phyloP scores from a whole-genome alignment of 805 yeast species.

The Myxozyma lipomycoides region DNA sequence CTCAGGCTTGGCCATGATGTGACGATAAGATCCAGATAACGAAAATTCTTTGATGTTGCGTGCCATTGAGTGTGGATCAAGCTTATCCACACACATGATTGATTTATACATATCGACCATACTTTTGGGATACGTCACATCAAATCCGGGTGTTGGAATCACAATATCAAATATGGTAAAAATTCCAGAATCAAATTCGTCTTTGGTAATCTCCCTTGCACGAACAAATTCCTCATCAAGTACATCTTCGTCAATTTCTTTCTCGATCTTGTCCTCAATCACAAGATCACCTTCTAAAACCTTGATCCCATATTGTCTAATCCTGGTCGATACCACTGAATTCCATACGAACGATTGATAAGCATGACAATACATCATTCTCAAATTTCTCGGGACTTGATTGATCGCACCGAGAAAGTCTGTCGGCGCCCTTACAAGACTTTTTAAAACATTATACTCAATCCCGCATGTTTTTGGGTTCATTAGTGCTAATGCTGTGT shows the following conservation, averaged over 20 bases:
- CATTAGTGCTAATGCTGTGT: conserved; percentile 64
- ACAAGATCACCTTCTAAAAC: conserved; percentile 83
- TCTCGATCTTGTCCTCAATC: conserved; percentile 42
- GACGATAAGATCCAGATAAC: conserved; percentile 84
- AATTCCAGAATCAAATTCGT: conserved; percentile 62
- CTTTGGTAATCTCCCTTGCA: conserved; percentile 71
- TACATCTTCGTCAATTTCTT: conserved; percentile 67
- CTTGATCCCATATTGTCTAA: conserved; percentile 62
- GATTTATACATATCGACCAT: conserved; percentile 49
- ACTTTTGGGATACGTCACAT: conserved; percentile 78
- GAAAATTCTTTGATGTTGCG: conserved; percentile 86
- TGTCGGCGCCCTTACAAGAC: conserved; percentile 51
- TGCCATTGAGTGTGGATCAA: conserved; percentile 81
- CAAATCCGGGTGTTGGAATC: conserved; percentile 95
- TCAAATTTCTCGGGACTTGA: conserved; percentile 85
- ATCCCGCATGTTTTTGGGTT: conserved; percentile 88
- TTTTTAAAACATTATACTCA: conserved; percentile 65
- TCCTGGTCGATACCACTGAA: conserved; percentile 69
- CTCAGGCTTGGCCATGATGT: conserved; percentile 61
- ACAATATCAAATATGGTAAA: conserved; percentile 79
- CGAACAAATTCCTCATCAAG: conserved; percentile 53
- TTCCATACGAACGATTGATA: conserved; percentile 98
- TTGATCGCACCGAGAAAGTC: conserved; percentile 76
- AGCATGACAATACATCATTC: conserved; percentile 96
- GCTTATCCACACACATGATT: conserved; percentile 69